Conservation (phyloP, 345 rosid species). For the Acer negundo region DNA sequence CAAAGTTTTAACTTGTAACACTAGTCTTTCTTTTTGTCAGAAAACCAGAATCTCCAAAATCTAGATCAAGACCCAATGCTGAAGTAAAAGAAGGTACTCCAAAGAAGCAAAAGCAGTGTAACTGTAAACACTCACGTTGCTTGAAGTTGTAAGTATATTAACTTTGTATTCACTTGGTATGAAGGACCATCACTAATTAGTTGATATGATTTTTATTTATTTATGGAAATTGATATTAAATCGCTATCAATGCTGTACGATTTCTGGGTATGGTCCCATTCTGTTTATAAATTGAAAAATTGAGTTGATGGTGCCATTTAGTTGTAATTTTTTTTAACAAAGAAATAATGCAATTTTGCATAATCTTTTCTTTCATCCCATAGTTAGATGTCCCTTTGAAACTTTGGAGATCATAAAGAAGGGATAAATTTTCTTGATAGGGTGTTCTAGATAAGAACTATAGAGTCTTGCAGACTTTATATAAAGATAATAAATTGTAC, state of each 20-base stretch:
- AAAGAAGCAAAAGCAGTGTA: constrained; percentile 94
- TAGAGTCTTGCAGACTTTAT: constrained; percentile 6
- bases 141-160: constrained; percentile 79
- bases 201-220: neutral
- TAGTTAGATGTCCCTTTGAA: constrained; percentile 9
- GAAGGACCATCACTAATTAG: neutral
- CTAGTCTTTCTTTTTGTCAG: constrained; percentile 34
- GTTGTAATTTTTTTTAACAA: neutral
- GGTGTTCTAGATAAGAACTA: neutral
- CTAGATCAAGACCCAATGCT: constrained; percentile 59
- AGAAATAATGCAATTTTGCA: neutral
- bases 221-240: neutral
- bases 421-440: neutral
- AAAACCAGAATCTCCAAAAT: constrained; percentile 81
- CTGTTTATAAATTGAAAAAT: neutral
- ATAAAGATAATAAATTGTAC: neutral
- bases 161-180: neutral
- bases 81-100: constrained; percentile 91
- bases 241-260: neutral
- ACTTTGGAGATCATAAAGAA: constrained; percentile 3
- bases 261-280: neutral
- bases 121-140: constrained; percentile 97
- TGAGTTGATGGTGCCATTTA: neutral
- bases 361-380: neutral
- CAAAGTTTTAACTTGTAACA: constrained; percentile 8